Percentiles rank a stretch among this genome's conserved stretches.
These are phyloP conservation scores for Phenoliferia sp. DNA, from an alignment of 1,284 basidiomycete species.

Conservation along the genomic window DNA sequence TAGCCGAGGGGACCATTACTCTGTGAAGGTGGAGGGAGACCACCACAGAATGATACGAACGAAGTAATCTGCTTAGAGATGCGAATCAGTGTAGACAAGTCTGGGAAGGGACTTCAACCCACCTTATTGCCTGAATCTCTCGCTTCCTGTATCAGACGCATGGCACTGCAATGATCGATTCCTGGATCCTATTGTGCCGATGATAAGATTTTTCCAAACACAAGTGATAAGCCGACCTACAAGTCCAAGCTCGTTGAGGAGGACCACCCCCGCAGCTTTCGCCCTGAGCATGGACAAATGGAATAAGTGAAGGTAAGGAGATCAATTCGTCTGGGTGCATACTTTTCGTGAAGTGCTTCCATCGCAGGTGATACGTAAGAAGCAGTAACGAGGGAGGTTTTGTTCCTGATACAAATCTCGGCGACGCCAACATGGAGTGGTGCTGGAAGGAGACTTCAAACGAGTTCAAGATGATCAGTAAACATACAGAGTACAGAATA, in stretches of 20 bases:
- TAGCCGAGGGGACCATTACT: constrained; percentile 59
- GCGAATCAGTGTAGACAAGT: not conserved
- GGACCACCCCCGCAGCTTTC: constrained; percentile 58
- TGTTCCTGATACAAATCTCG: constrained; percentile 65
- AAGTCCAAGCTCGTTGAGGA: constrained; percentile 86
- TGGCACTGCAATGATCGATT: constrained; percentile 73
- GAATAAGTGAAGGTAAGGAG: not conserved
- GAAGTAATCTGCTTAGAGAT: constrained; percentile 51
- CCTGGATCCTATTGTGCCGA: constrained; percentile 46
- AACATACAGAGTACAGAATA: not conserved
- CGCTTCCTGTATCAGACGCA: constrained; percentile 59
- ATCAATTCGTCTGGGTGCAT: too few relatives aligned
- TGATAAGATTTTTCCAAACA: not conserved
- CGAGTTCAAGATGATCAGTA: not conserved
- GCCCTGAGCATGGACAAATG: constrained; percentile 57
- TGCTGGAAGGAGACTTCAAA: constrained; percentile 67
- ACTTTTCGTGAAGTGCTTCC: constrained; percentile 63
- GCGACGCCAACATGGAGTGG: constrained; percentile 72
- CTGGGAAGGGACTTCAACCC: not conserved
- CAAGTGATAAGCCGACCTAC: not conserved
- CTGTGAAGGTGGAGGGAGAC: constrained; percentile 74
- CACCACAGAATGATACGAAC: constrained; percentile 91
- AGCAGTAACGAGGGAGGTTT: constrained; percentile 81
- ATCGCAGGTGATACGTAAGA: constrained; percentile 85
- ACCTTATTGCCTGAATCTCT: constrained; percentile 52